phyloP scores from a whole-genome alignment of 2,329 filamentous ascomycete species.

The Aureobasidium uvarum region DNA sequence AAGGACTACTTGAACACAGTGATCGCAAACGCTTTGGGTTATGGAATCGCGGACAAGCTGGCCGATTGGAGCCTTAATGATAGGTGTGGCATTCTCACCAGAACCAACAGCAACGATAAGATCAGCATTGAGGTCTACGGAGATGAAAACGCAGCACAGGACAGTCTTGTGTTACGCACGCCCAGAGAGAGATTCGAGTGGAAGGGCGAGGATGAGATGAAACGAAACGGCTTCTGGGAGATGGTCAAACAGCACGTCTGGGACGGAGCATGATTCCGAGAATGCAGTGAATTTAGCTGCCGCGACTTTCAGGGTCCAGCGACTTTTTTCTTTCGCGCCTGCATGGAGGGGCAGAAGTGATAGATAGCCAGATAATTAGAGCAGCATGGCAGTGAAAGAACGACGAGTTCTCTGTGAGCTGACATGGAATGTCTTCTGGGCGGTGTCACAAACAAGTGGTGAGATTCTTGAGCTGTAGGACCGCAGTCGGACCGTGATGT shows the following conservation, averaged over 20 bases:
- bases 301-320: conserved; percentile 22
- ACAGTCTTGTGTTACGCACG: conserved; percentile 1
- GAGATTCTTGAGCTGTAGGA: conserved; percentile 9
- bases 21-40: conserved; percentile 10
- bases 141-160: not conserved
- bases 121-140: conserved; percentile 8
- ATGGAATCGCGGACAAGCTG: not conserved
- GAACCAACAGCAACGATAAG: conserved; percentile 15
- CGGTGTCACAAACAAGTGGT: conserved; percentile 12
- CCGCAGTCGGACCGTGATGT: conserved; percentile 23
- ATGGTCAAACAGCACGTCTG: conserved; percentile 15
- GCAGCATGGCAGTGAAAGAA: conserved; percentile 2
- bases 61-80: conserved; percentile 31
- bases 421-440: not conserved
- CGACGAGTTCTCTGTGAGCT: not conserved
- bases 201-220: conserved; percentile 16
- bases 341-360: not conserved
- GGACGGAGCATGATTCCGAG: not conserved
- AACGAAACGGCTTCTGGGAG: conserved; percentile 18
- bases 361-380: not conserved
- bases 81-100: conserved; percentile 29
- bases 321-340: not conserved
- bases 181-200: conserved; percentile 5
- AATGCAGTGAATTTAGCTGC: conserved; percentile 1
- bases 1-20: conserved; percentile 18